Base-by-base conservation (phyloP, 2,329 filamentous ascomycete species). In the Escovopsis weberi region DNA sequence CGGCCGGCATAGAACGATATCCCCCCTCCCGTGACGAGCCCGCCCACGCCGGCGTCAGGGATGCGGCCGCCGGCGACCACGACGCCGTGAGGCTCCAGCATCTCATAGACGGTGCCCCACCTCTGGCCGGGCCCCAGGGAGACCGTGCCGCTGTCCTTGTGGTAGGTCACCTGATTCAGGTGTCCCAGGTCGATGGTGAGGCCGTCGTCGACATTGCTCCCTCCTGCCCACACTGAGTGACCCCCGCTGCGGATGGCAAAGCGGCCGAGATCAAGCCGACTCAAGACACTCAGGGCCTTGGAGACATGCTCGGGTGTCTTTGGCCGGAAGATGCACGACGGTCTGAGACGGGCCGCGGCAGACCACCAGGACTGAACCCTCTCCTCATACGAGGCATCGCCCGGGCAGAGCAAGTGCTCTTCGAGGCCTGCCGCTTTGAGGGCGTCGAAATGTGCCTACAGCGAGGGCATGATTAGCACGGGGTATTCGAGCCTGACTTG, bases 21-120 rank as follows among this genome's bases (percentile, higher is more conserved):
- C 2, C 54, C 53, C 0, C 54, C 56, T 11, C 56, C 56, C 3
- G 57, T 49, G 8, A 56, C 43, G 5, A 59, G 46, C 2, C 57
- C 56, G 7, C 47, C 53, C 10, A 59, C 53, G 8, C 57, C 57
- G 6, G 59, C 55, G 18, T 53, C 48, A 0, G 61, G 55, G 11
- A 60, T 58, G 12, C 70, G 59, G 1, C 67, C 68, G 1, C 68
- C 69, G 0, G 62, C 57, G 3, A 67, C 65, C 2, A 60, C 55
- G 12, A 68, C 50, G 1, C 58, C 58, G 26, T 62, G 48, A 5
- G 55, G 51, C 26, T 53, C 50, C 10, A 59, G 41, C 38, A 44
- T 43, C 10, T 46, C 39, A 12, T 50, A 54, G 12, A 56, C 50
- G 3, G 53, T 43, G 3, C 39, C 35, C 69, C 69, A 73, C 9